Evolutionary conservation across 1,284 basidiomycete genomes (phyloP), one percentile per base, ranked within the genome.

Genomic region (Apiotrichum sp.): DNA sequence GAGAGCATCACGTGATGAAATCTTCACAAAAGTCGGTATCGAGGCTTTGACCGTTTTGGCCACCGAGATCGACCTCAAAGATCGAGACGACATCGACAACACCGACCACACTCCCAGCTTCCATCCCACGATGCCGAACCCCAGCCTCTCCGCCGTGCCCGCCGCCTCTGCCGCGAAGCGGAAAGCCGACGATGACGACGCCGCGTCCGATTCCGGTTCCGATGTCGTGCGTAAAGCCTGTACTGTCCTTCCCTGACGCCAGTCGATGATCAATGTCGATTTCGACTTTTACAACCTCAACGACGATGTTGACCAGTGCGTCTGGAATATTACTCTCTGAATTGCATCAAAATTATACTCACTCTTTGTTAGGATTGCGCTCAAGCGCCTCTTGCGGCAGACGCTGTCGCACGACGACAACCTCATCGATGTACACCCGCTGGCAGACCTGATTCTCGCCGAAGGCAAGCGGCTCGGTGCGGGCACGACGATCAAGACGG

Each of bases 241-340:
- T 9, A 5, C 6, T 13, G 7, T 35, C n/a, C 49, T 48, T 40
- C n/a, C 22, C n/a, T 48, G 50, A 45, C 31, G 52, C 33, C 53
- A 83, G 82, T 80, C 79, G 72, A 78, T 85, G 75, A 79, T 88
- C 70, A 83, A 95, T 73, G 87, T 96, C 65, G 86, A 89, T 68
- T 95, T 96, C 70, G 91, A 93, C 66, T 96, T 93, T 73, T 91
- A 89, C 80, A 86, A 89, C 73, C 84, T 89, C 4, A 86, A 89
- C 65, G 82, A 87, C 2, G 80, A 81, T 47, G 80, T 89, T 58
- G 92, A 97, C 78, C 93, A 87, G 75, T 76, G 51, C 46, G 71
- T 62, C 3, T n/a, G 34, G 16, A 3, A 3, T 4, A 14, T 39
- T 53, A 9, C 29, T 7, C 39, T 3, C 47, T 9, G 10, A 9